phyloP scores from a whole-genome alignment of 441 rosid genomes.

The Rhodomyrtus psidioides region DNA sequence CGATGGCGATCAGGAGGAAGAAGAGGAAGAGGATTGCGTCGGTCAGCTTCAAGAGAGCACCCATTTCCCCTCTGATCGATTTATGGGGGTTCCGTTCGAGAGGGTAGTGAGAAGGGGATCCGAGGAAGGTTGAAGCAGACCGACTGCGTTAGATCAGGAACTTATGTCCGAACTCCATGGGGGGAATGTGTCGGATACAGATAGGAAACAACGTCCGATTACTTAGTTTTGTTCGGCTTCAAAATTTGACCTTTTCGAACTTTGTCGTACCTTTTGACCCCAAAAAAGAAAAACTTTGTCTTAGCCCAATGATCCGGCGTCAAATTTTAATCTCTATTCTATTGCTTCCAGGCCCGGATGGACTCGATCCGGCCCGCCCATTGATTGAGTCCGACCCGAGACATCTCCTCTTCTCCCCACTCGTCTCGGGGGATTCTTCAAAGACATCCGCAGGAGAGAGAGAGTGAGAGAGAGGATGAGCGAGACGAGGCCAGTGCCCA shows the following conservation, averaged over 20 bases:
- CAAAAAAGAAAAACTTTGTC: too few relatives aligned
- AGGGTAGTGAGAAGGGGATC: neutral
- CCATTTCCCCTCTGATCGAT: neutral
- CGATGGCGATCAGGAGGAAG: neutral
- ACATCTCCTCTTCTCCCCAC: neutral
- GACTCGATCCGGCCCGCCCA: neutral
- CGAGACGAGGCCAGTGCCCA: conserved; percentile 89
- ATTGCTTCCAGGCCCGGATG: neutral
- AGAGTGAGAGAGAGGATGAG: conserved; percentile 35
- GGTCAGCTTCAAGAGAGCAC: neutral
- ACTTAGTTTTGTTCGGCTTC: too few relatives aligned
- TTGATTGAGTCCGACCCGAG: neutral
- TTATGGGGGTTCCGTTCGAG: neutral
- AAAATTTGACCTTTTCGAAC: too few relatives aligned
- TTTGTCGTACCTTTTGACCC: too few relatives aligned
- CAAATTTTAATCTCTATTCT: neutral
- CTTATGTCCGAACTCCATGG: neutral
- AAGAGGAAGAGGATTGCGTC: neutral
- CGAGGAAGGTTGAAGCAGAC: neutral
- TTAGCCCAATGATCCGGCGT: neutral
- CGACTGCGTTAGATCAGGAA: neutral
- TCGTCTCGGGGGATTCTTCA: too few relatives aligned
- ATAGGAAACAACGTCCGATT: too few relatives aligned
- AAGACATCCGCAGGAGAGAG: too few relatives aligned
- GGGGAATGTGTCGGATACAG: neutral